Evolutionary conservation across 1,284 basidiomycete genomes (phyloP).

Genomic region (Leccinum pachyderme): DNA sequence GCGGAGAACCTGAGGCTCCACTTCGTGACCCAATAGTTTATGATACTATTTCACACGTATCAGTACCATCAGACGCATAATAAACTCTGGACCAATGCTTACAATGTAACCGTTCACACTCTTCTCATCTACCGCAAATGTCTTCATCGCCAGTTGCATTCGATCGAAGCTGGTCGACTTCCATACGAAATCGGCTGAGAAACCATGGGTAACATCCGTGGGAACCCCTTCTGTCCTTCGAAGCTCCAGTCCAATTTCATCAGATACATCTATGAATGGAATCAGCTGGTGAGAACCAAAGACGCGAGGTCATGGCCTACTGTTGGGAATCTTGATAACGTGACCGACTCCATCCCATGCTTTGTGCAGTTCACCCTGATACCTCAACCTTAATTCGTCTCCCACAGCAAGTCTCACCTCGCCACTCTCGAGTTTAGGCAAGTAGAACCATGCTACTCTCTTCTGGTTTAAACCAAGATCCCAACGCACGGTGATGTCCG

Average conservation of each 20-base stretch:
- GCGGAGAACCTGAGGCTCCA: constrained; percentile 84
- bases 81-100: constrained; percentile 11
- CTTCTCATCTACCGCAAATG: constrained; percentile 98
- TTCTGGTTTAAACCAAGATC: constrained; percentile 98
- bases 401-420: constrained; percentile 97
- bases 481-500: constrained; percentile 94
- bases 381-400: constrained; percentile 91
- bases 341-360: constrained; percentile 97
- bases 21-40: constrained; percentile 95
- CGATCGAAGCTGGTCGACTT: constrained; percentile 99
- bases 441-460: constrained; percentile 92
- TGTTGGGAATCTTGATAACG: constrained; percentile 99
- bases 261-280: constrained; percentile 77
- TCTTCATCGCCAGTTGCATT: constrained; percentile 99
- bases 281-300: constrained; percentile 18
- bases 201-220: constrained; percentile 91
- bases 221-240: constrained; percentile 93
- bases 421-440: constrained; percentile 97
- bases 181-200: constrained; percentile 98
- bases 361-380: constrained; percentile 86
- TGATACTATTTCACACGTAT: constrained; percentile 69
- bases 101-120: constrained; percentile 98
- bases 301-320: constrained; percentile 44
- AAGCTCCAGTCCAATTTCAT: constrained; percentile 95
- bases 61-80: constrained; percentile 3